phyloP scores from a whole-genome alignment of 495 filamentous ascomycete genomes.

The Hyphodiscus hymeniophilus region DNA sequence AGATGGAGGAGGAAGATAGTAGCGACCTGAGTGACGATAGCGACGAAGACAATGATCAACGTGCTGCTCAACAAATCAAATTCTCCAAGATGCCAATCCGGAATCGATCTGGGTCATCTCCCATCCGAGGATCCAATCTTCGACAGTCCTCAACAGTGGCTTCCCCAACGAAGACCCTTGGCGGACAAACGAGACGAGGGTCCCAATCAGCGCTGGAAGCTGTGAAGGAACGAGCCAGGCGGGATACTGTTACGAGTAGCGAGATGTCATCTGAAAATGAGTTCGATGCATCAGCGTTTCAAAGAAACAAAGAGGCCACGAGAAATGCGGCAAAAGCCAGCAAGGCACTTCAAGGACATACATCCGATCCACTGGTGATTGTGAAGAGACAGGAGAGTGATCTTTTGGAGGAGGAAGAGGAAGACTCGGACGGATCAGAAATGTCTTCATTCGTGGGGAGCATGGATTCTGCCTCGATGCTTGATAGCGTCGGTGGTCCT shows the following conservation, averaged over 20 bases:
- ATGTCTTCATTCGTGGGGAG: constrained; percentile 45
- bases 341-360: constrained; percentile 28
- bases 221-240: constrained; percentile 63
- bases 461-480: constrained; percentile 44
- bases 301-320: constrained; percentile 35
- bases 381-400: constrained; percentile 43
- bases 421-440: constrained; percentile 45
- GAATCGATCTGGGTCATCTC: constrained; percentile 78
- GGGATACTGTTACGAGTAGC: constrained; percentile 86
- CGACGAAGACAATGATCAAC: constrained; percentile 74
- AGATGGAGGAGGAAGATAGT: constrained; percentile 92
- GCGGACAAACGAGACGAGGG: constrained; percentile 42
- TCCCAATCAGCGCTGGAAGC: constrained; percentile 70
- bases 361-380: constrained; percentile 23
- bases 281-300: constrained; percentile 57
- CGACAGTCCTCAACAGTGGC: constrained; percentile 35
- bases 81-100: constrained; percentile 93
- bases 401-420: constrained; percentile 46
- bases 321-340: constrained; percentile 32
- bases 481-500: constrained; percentile 40
- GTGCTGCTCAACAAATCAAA: constrained; percentile 72
- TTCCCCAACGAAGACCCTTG: constrained; percentile 12
- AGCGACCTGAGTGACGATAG: constrained; percentile 95
- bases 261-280: constrained; percentile 90
- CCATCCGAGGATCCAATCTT: constrained; percentile 46